Conservation (phyloP, 2,329 filamentous ascomycete genomes). For the Beauveria pseudobassiana region DNA sequence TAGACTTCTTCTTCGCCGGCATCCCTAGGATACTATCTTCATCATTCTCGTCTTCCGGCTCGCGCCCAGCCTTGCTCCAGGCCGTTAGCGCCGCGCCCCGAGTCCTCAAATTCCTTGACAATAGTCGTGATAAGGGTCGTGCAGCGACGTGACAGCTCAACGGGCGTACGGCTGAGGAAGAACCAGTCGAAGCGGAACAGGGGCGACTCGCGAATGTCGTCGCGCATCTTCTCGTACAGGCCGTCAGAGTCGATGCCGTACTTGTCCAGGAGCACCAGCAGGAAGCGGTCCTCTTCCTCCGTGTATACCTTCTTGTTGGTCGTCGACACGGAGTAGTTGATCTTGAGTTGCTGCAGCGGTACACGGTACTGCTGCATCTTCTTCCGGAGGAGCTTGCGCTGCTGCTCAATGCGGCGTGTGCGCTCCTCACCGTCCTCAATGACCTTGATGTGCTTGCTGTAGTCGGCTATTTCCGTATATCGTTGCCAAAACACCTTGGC, state of each 20-base stretch:
- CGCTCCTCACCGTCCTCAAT: constrained; percentile 93
- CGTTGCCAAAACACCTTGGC: constrained; percentile 96
- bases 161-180: constrained; percentile 88
- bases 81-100: constrained; percentile 51
- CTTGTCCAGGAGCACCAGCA: constrained; percentile 87
- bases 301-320: constrained; percentile 99
- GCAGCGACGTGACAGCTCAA: constrained; percentile 86
- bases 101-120: constrained; percentile 85
- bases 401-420: constrained; percentile 79
- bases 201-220: constrained; percentile 90
- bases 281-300: constrained; percentile 93
- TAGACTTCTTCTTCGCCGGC: constrained; percentile 91
- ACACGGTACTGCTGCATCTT: constrained; percentile 98
- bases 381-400: constrained; percentile 86
- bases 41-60: constrained; percentile 73
- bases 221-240: constrained; percentile 90
- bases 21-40: constrained; percentile 73
- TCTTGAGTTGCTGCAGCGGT: constrained; percentile 92
- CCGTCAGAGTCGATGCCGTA: constrained; percentile 86
- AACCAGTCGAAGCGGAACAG: constrained; percentile 99
- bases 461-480: constrained; percentile 84
- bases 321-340: constrained; percentile 97
- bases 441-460: constrained; percentile 76
- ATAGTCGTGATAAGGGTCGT: constrained; percentile 92
- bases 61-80: constrained; percentile 67